Evolutionary conservation across 2,329 filamentous ascomycete species (phyloP).

Genomic region (Colletotrichum plurivorum): DNA sequence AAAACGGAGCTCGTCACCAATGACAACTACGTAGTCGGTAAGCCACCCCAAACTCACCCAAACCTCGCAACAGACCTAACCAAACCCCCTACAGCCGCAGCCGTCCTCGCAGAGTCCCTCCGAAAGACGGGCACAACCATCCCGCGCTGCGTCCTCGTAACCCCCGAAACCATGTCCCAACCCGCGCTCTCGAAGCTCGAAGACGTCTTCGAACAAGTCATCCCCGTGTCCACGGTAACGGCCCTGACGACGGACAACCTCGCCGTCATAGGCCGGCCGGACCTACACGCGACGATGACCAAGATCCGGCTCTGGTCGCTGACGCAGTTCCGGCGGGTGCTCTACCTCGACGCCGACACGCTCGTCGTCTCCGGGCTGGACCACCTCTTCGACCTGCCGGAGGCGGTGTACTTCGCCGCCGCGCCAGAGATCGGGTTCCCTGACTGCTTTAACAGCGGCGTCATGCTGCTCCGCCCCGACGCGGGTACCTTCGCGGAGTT

Average conservation of each 20-base stretch:
- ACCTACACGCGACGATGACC: constrained; percentile 77
- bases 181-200: constrained; percentile 19
- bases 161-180: constrained; percentile 32
- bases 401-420: constrained; percentile 54
- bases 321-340: constrained; percentile 66
- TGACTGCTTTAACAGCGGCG: constrained; percentile 78
- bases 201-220: constrained; percentile 30
- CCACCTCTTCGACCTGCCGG: constrained; percentile 78
- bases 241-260: constrained; percentile 62
- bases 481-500: constrained; percentile 76
- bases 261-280: constrained; percentile 76
- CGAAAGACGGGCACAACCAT: constrained; percentile 31
- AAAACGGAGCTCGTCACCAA: constrained; percentile 39
- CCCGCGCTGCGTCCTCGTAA: constrained; percentile 37
- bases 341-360: constrained; percentile 74
- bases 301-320: constrained; percentile 80
- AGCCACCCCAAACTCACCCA: not conserved
- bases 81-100: constrained; percentile 10
- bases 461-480: constrained; percentile 77
- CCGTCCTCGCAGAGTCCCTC: constrained; percentile 41
- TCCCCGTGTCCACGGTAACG: constrained; percentile 36
- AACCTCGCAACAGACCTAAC: not conserved
- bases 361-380: constrained; percentile 76
- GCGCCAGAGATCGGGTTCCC: constrained; percentile 81
- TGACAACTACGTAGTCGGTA: constrained; percentile 41